Percentiles rank a stretch among this genome's conserved stretches.
phyloP scores from a whole-genome alignment of 1,139 yeast species.

The Pichiaceae sp. region DNA sequence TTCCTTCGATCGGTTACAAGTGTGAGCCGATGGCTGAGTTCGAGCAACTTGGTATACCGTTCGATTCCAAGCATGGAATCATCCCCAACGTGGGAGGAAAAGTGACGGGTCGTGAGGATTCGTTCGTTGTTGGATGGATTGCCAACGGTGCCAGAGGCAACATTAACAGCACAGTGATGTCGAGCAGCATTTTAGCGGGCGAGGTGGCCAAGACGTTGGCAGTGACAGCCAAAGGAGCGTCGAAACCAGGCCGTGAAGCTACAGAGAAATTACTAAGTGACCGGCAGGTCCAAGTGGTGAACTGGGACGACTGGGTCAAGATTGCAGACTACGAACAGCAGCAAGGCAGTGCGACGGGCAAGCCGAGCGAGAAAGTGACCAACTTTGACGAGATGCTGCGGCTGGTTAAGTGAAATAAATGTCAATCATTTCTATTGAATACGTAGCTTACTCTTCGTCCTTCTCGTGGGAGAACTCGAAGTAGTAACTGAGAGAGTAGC shows the following conservation, averaged over 20 bases:
- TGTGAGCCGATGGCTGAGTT: conserved; percentile 59
- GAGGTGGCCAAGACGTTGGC: conserved; percentile 13
- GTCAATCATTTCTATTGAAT: neutral
- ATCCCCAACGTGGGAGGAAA: conserved; percentile 59
- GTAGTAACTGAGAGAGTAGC: conserved; percentile 92
- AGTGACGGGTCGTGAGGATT: conserved; percentile 37
- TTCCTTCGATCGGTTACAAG: conserved; percentile 78
- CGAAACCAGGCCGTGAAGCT: conserved; percentile 14
- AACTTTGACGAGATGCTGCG: conserved; percentile 42
- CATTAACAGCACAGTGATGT: conserved; percentile 86
- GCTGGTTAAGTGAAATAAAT: conserved; percentile 1
- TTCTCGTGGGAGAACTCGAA: conserved; percentile 69
- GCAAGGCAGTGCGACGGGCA: conserved; percentile 35
- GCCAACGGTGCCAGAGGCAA: conserved; percentile 85
- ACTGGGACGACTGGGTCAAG: conserved; percentile 70
- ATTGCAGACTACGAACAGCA: conserved; percentile 47
- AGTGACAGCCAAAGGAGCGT: conserved; percentile 23
- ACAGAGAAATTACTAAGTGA: conserved; percentile 24
- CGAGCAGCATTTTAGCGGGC: conserved; percentile 25
- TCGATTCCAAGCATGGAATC: conserved; percentile 42
- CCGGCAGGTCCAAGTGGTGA: conserved; percentile 27
- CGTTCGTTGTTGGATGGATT: conserved; percentile 91
- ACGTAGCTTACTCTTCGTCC: conserved; percentile 10
- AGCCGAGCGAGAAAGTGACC: conserved; percentile 51
- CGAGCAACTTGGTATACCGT: conserved; percentile 42